Evolutionary conservation across 331 rosid genomes (phyloP).

Genomic region (Phaseolus coccineus): DNA sequence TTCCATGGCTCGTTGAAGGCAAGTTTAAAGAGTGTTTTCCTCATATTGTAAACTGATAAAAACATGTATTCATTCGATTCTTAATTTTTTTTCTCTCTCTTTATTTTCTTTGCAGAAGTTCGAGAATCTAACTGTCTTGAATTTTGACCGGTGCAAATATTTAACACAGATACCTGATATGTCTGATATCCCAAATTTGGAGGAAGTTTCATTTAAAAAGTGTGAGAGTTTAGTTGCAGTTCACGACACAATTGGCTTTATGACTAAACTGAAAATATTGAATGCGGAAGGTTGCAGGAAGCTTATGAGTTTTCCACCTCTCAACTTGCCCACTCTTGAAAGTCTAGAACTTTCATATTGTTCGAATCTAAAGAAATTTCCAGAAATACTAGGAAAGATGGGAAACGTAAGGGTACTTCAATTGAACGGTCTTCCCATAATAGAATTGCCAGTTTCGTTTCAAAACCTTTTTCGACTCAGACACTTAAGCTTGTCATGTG

Average conservation of each 20-base stretch:
- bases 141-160: rapidly evolving
- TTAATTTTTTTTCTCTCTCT: too few relatives aligned
- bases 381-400: slow-evolving; percentile 39
- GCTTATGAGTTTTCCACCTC: not conserved
- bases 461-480: slow-evolving; percentile 2
- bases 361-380: not conserved
- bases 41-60: not conserved
- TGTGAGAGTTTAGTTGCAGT: not conserved
- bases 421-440: not conserved
- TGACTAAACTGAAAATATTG: not conserved
- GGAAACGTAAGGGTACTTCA: not conserved
- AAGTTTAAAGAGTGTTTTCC: not conserved
- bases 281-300: not conserved
- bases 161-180: not conserved
- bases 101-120: too few relatives aligned
- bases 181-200: not conserved
- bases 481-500: not conserved
- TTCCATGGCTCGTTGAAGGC: not conserved
- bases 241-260: not conserved
- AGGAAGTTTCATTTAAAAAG: not conserved
- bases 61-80: too few relatives aligned
- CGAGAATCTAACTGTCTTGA: not conserved
- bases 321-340: not conserved
- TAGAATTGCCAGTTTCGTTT: slow-evolving; percentile 38
- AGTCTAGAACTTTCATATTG: not conserved